A percentile compares a stretch with the other conserved stretches of the same genome.
These are phyloP conservation scores for Pestalotiopsis sp. DNA, from an alignment of 2,329 filamentous ascomycete genomes.

Conservation along the genomic window DNA sequence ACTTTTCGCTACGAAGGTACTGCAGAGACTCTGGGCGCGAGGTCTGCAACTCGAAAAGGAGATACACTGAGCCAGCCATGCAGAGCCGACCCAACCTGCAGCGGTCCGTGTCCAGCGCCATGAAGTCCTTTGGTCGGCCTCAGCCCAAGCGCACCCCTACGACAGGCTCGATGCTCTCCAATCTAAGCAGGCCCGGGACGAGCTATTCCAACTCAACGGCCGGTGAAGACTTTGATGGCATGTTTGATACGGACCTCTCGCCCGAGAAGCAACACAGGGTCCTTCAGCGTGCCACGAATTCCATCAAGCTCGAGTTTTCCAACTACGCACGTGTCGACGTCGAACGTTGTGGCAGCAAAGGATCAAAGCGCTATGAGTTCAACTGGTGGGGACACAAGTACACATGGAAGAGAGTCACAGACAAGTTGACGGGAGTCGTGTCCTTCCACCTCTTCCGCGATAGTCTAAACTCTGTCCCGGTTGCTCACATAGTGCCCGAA, in stretches of 20 bases:
- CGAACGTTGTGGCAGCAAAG: slow-evolving; percentile 66
- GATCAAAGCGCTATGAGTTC: slow-evolving; percentile 81
- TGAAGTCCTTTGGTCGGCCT: slow-evolving; percentile 47
- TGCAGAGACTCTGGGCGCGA: slow-evolving; percentile 91
- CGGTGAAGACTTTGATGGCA: slow-evolving; percentile 33
- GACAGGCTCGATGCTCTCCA: slow-evolving; percentile 30
- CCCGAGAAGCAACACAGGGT: slow-evolving; percentile 34
- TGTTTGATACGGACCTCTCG: slow-evolving; percentile 29
- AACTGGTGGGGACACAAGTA: slow-evolving; percentile 92
- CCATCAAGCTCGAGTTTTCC: slow-evolving; percentile 89
- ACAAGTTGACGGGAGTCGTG: slow-evolving; percentile 68
- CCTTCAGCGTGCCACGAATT: slow-evolving; percentile 66
- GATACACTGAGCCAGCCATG: slow-evolving; percentile 58
- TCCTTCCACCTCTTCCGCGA: slow-evolving; percentile 81
- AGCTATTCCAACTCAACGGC: slow-evolving; percentile 34
- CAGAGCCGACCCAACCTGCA: slow-evolving; percentile 42
- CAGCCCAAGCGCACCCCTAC: slow-evolving; percentile 39
- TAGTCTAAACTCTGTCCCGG: slow-evolving; percentile 59
- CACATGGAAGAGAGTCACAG: slow-evolving; percentile 76
- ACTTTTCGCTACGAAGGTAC: slow-evolving; percentile 90
- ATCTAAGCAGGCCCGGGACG: slow-evolving; percentile 36
- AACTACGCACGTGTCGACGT: slow-evolving; percentile 95
- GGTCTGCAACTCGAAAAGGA: slow-evolving; percentile 82
- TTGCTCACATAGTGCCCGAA: slow-evolving; percentile 87
- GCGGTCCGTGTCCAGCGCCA: slow-evolving; percentile 50